Conservation (phyloP, 805 yeast species). For the Monosporozyma yasuniensis region DNA sequence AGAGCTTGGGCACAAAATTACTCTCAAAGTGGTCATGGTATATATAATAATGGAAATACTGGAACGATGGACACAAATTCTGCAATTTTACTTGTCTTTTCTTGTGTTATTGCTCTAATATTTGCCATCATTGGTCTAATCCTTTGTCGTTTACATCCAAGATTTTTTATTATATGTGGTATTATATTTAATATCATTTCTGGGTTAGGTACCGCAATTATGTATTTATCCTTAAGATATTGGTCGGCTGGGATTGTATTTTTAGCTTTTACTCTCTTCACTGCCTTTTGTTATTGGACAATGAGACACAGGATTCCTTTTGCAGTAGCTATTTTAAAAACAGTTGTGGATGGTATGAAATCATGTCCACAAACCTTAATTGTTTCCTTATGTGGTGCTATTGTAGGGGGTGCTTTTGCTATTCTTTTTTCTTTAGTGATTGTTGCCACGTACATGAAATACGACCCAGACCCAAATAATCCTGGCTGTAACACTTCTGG, state of each 20-base stretch:
- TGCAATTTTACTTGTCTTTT: constrained; percentile 57
- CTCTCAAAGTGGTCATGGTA: constrained; percentile 51
- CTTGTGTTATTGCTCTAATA: constrained; percentile 50
- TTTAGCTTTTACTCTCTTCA: constrained; percentile 51
- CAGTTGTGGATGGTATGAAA: constrained; percentile 71
- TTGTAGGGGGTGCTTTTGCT: constrained; percentile 53
- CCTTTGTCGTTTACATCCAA: constrained; percentile 57
- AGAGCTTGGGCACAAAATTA: constrained; percentile 52
- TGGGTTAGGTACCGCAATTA: constrained; percentile 70
- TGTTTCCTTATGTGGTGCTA: constrained; percentile 51
- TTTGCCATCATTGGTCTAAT: constrained; percentile 48
- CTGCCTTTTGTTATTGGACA: constrained; percentile 66
- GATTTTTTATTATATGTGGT: constrained; percentile 58
- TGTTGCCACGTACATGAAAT: constrained; percentile 71
- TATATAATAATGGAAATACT: constrained; percentile 43
- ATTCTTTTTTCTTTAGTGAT: constrained; percentile 57
- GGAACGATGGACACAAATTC: constrained; percentile 71
- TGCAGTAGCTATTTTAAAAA: constrained; percentile 58
- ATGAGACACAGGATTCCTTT: constrained; percentile 65
- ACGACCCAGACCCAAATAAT: constrained; percentile 46
- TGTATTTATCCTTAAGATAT: constrained; percentile 56
- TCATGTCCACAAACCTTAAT: constrained; percentile 60
- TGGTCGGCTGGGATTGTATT: constrained; percentile 78
- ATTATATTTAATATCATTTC: constrained; percentile 56
- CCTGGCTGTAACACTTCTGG: constrained; percentile 43